Evolutionary conservation across 257 asterid genomes (phyloP).

Genomic region (Capsicum baccatum): DNA sequence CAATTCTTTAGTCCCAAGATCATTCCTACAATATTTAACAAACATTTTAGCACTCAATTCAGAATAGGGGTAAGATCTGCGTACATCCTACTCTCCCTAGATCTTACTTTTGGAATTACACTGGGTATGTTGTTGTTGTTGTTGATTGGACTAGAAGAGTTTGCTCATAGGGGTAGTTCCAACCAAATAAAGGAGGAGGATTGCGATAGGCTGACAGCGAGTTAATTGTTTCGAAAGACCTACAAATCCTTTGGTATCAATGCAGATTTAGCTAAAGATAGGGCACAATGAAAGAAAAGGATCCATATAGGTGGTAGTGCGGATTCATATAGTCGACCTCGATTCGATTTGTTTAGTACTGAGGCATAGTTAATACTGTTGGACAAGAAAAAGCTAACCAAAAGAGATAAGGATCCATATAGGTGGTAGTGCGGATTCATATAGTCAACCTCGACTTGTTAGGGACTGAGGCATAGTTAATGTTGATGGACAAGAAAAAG

Average conservation of each 20-base stretch:
- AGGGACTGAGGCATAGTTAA: too few relatives aligned
- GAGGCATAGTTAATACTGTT: not conserved
- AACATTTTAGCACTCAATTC: not conserved
- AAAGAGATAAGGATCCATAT: too few relatives aligned
- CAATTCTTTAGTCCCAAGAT: constrained; percentile 67
- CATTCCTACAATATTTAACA: constrained; percentile 45
- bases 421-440: too few relatives aligned
- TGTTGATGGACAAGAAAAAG: too few relatives aligned
- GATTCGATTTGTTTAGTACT: not conserved
- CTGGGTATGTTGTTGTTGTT: too few relatives aligned
- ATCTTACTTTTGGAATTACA: too few relatives aligned
- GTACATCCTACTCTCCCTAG: too few relatives aligned
- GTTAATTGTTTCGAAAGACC: not conserved
- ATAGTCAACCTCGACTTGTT: too few relatives aligned
- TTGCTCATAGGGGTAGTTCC: not conserved
- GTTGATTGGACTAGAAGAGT: not conserved
- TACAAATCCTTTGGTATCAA: not conserved
- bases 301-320: not conserved
- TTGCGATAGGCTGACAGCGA: not conserved
- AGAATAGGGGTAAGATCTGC: not conserved
- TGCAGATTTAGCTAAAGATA: not conserved
- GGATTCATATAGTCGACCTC: not conserved
- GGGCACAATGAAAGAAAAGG: not conserved
- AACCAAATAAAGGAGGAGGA: not conserved
- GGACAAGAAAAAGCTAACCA: not conserved